Percentiles rank a stretch among this genome's conserved stretches.
Conservation (phyloP, 371 early-diverging fungal genomes). For the Nematocida sp. region DNA sequence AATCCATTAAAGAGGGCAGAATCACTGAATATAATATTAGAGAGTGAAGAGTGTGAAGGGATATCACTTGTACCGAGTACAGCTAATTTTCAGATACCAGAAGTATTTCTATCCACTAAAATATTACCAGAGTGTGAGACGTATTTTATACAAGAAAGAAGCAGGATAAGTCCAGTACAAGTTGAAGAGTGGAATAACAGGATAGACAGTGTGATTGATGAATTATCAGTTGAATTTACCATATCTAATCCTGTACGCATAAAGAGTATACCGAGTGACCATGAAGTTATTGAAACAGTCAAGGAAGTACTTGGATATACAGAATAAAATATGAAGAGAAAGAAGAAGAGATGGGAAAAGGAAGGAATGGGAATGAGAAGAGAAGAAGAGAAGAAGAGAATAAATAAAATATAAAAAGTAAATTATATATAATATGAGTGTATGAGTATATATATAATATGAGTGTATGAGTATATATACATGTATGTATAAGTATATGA, state of each 20-base stretch:
- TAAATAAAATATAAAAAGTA: no score
- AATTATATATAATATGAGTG: no score
- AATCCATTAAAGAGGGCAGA: slow-evolving; percentile 37
- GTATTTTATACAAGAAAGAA: slow-evolving; percentile 50
- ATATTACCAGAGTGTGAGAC: slow-evolving; percentile 56
- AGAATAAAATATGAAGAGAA: not conserved
- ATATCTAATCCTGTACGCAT: not conserved
- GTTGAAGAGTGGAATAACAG: slow-evolving; percentile 49
- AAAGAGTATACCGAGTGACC: not conserved
- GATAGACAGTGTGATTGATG: slow-evolving; percentile 54
- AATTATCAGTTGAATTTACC: slow-evolving; percentile 20
- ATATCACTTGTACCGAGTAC: slow-evolving; percentile 59
- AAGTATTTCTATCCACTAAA: slow-evolving; percentile 61
- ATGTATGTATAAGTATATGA: no score
- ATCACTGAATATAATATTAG: slow-evolving; percentile 17
- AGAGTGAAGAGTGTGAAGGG: slow-evolving; percentile 30
- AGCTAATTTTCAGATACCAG: slow-evolving; percentile 67
- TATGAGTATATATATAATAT: no score
- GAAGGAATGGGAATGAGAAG: no score
- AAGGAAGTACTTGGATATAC: slow-evolving; percentile 8
- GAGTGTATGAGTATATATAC: no score
- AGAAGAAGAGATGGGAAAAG: not conserved
- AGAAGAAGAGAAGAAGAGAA: no score
- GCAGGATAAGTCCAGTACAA: not conserved
- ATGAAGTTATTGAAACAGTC: not conserved